These are phyloP conservation scores for Ophiostoma himal-ulmi DNA, from an alignment of 2,329 filamentous ascomycete genomes.

Conservation along the genomic window DNA sequence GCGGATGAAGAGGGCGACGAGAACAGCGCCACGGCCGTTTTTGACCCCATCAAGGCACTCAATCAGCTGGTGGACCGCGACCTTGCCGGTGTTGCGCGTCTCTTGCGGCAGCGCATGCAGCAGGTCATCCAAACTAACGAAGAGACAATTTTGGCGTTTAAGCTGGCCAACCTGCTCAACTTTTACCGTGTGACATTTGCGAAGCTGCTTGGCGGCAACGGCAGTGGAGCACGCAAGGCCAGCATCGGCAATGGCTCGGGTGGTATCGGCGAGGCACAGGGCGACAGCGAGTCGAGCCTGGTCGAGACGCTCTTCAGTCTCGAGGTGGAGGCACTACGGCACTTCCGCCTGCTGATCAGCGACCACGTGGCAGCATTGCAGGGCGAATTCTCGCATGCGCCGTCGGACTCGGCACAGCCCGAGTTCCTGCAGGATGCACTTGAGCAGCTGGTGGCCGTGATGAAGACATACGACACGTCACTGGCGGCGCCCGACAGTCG, in stretches of 20 bases:
- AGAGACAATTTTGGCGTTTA: slow-evolving; percentile 81
- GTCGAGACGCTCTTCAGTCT: slow-evolving; percentile 63
- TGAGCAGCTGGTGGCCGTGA: slow-evolving; percentile 68
- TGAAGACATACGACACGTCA: slow-evolving; percentile 83
- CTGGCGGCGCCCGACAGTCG: slow-evolving; percentile 54
- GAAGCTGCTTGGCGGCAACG: slow-evolving; percentile 60
- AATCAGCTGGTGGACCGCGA: slow-evolving; percentile 83
- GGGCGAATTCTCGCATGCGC: slow-evolving; percentile 61
- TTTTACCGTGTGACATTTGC: slow-evolving; percentile 87
- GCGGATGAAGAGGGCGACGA: slow-evolving; percentile 53
- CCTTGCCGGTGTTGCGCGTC: slow-evolving; percentile 69
- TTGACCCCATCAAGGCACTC: slow-evolving; percentile 75
- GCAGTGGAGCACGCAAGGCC: background rate
- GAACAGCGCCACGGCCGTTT: slow-evolving; percentile 42
- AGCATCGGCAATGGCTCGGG: background rate
- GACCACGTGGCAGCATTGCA: slow-evolving; percentile 74
- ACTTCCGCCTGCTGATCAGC: slow-evolving; percentile 74
- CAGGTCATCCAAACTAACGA: slow-evolving; percentile 91
- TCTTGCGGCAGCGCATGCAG: slow-evolving; percentile 84
- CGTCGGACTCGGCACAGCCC: slow-evolving; percentile 69
- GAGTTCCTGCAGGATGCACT: slow-evolving; percentile 76
- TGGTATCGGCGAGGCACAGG: background rate
- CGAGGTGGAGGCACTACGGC: slow-evolving; percentile 69
- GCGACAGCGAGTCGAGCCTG: slow-evolving; percentile 53
- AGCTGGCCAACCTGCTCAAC: slow-evolving; percentile 77